These are phyloP conservation scores for Pythium grandisporangium DNA, from an alignment of 352 stramenopile species.

Conservation along the genomic window DNA sequence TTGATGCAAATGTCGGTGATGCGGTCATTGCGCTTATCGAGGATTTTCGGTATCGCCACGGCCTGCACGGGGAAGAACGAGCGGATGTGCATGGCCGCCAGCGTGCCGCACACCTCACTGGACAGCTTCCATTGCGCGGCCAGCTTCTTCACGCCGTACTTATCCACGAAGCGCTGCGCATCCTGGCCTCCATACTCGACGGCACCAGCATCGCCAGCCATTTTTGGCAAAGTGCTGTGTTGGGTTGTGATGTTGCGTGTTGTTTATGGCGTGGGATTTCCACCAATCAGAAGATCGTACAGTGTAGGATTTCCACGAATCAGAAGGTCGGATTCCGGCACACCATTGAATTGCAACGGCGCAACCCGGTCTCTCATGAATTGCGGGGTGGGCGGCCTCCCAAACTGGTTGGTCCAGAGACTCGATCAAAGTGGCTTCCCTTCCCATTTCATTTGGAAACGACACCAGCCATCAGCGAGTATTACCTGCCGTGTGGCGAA, in stretches of 20 bases:
- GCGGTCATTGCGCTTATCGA: slow-evolving; percentile 74
- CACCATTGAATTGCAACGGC: slow-evolving; percentile 14
- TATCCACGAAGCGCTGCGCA: slow-evolving; percentile 40
- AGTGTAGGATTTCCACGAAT: too few relatives aligned
- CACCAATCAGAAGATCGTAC: slow-evolving; percentile 10
- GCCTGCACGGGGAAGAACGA: slow-evolving; percentile 95
- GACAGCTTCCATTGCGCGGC: slow-evolving; percentile 37
- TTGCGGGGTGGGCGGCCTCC: too few relatives aligned
- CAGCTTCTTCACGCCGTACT: slow-evolving; percentile 61
- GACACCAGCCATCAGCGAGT: too few relatives aligned
- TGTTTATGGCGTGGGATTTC: not conserved
- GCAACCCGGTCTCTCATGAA: too few relatives aligned
- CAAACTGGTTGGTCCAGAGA: too few relatives aligned
- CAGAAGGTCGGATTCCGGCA: not conserved
- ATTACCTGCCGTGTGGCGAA: too few relatives aligned
- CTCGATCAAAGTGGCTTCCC: slow-evolving; percentile 14
- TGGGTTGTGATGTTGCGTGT: too few relatives aligned
- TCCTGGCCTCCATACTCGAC: slow-evolving; percentile 11
- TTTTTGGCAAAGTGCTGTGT: too few relatives aligned
- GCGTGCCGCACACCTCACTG: slow-evolving; percentile 26
- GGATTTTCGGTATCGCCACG: slow-evolving; percentile 89
- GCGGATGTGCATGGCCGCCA: slow-evolving; percentile 38
- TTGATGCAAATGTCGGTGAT: slow-evolving; percentile 94
- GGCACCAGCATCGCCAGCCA: slow-evolving; percentile 7
- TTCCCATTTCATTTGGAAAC: too few relatives aligned